phyloP scores from a whole-genome alignment of 73 alveolate species.

The Durusdinium trenchii region DNA sequence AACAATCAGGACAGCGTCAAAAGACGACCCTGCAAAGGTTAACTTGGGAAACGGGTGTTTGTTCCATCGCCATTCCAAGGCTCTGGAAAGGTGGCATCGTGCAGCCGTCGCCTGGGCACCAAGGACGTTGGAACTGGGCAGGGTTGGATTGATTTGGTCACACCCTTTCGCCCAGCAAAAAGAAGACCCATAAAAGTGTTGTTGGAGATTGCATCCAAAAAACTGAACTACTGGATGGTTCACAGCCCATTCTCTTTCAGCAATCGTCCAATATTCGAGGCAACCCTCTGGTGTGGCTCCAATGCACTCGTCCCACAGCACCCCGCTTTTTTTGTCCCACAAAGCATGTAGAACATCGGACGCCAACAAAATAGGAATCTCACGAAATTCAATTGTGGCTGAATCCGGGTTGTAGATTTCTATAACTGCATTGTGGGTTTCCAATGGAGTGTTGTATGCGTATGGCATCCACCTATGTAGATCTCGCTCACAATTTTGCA shows the following conservation, averaged over 20 bases:
- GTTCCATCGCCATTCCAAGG: too few species aligned
- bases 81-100: too few species aligned
- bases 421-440: background rate
- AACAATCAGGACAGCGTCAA: too few species aligned
- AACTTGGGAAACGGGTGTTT: too few species aligned
- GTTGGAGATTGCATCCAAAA: background rate
- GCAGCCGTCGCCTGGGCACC: too few species aligned
- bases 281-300: background rate
- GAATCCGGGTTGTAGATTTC: background rate
- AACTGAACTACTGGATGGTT: slow-evolving; percentile 18
- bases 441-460: background rate
- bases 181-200: too few species aligned
- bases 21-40: too few species aligned
- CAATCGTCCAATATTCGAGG: background rate
- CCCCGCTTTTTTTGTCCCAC: background rate
- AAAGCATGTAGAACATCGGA: slow-evolving; percentile 2
- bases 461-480: background rate
- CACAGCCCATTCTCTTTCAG: background rate
- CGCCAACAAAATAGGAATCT: background rate
- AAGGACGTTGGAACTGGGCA: too few species aligned
- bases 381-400: background rate
- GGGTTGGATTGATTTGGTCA: too few species aligned
- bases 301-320: background rate
- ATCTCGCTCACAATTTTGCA: slow-evolving; percentile 25
- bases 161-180: too few species aligned